These are phyloP conservation scores for Golubevia pallescens DNA, from an alignment of 1,284 basidiomycete genomes.

Conservation along the genomic window DNA sequence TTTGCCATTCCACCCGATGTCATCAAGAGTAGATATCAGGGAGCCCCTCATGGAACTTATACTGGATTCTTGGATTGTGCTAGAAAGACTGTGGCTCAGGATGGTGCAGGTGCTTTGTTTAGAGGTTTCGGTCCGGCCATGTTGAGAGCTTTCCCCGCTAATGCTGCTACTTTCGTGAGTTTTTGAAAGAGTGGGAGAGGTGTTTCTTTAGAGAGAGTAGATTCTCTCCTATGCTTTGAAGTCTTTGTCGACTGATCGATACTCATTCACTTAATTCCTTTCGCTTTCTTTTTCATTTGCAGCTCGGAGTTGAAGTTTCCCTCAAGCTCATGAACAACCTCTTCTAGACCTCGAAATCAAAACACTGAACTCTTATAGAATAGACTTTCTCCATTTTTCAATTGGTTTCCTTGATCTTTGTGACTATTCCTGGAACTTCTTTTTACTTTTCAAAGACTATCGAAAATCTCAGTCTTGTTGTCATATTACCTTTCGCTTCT, in stretches of 20 bases:
- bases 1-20: constrained; percentile 94
- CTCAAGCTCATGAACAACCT: constrained; percentile 75
- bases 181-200: constrained; percentile 16
- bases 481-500: too few species aligned
- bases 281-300: constrained; percentile 16
- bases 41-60: constrained; percentile 95
- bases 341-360: constrained; percentile 68
- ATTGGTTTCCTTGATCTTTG: too few species aligned
- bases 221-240: neutral
- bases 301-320: constrained; percentile 83
- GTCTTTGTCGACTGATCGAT: constrained; percentile 12
- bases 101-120: constrained; percentile 89
- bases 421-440: too few species aligned
- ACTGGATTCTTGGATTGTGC: constrained; percentile 91
- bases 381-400: too few species aligned
- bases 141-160: constrained; percentile 83
- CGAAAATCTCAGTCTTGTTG: too few species aligned
- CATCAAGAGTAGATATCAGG: constrained; percentile 93
- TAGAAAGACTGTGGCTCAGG: constrained; percentile 86
- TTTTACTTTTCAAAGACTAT: too few species aligned
- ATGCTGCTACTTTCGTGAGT: constrained; percentile 92
- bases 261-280: constrained; percentile 10
- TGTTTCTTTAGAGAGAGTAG: neutral
- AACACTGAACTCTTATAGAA: too few species aligned
- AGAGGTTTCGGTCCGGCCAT: constrained; percentile 97